phyloP scores from a whole-genome alignment of 2,329 filamentous ascomycete genomes.

The Colletotrichum graminicola region DNA sequence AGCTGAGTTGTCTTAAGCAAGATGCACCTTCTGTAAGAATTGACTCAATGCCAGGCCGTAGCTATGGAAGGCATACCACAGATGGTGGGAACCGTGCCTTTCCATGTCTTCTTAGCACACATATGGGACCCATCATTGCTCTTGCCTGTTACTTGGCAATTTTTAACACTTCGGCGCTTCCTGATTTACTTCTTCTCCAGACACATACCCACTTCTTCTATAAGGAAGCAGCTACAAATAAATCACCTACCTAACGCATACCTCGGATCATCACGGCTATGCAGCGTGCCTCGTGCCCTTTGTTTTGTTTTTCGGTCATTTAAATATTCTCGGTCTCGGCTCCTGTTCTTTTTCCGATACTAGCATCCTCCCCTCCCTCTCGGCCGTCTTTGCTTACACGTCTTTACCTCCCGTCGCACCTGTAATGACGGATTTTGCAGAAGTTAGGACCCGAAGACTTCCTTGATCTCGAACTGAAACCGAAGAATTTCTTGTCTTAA shows the following conservation, averaged over 20 bases:
- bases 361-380: background rate
- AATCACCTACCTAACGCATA: background rate
- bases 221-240: background rate
- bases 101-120: too few species aligned
- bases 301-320: background rate
- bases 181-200: background rate
- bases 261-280: background rate
- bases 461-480: background rate
- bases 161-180: background rate
- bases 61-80: constrained; percentile 1
- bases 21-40: too few species aligned
- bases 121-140: background rate
- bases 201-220: background rate
- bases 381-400: too few species aligned
- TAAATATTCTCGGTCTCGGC: background rate
- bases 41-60: too few species aligned
- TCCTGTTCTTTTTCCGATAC: background rate
- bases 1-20: background rate
- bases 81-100: background rate
- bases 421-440: background rate
- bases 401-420: too few species aligned
- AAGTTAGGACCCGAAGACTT: background rate
- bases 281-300: background rate
- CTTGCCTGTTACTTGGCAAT: background rate
- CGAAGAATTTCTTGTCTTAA: background rate